A percentile compares a stretch with the other conserved stretches of the same genome.
phyloP scores from a whole-genome alignment of 164 flowering plant genomes.

The Pachysandra terminalis region DNA sequence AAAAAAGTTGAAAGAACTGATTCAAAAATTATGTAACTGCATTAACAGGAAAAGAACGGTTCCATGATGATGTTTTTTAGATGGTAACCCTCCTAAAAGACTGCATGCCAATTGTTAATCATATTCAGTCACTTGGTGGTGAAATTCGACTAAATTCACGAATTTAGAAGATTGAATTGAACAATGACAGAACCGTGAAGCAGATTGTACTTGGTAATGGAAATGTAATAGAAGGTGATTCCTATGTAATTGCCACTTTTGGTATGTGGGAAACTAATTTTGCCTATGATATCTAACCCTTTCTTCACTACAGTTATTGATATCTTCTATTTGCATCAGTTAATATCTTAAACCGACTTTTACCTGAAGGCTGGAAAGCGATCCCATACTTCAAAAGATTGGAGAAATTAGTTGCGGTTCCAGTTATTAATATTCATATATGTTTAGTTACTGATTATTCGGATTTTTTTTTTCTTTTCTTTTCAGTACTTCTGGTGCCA shows the following conservation, averaged over 20 bases:
- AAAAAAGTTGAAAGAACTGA: not conserved
- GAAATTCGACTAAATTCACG: conserved; percentile 81
- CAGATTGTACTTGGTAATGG: conserved; percentile 64
- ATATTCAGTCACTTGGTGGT: conserved; percentile 79
- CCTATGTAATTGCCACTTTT: conserved; percentile 87
- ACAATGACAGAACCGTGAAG: conserved; percentile 74
- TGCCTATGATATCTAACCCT: not conserved
- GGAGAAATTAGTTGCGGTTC: conserved; percentile 96
- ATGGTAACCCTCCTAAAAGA: conserved; percentile 98
- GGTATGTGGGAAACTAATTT: conserved; percentile 35
- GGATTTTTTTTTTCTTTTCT: no score
- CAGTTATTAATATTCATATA: conserved; percentile 95
- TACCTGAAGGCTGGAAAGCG: conserved; percentile 90
- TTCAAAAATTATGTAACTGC: not conserved
- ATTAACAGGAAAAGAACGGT: conserved; percentile 87
- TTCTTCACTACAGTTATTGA: not conserved
- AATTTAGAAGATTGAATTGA: conserved; percentile 71
- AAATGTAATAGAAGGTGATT: conserved; percentile 68
- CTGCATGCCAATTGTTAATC: conserved; percentile 90
- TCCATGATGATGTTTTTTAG: conserved; percentile 99
- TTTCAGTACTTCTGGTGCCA: not conserved
- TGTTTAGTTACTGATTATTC: conserved; percentile 54
- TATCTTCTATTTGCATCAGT: conserved; percentile 41
- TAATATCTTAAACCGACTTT: conserved; percentile 84
- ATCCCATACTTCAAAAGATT: conserved; percentile 73